A percentile compares a stretch with the other conserved stretches of the same genome.
Evolutionary conservation across 805 yeast species (phyloP).

Genomic region (Danielia reshetovae): DNA sequence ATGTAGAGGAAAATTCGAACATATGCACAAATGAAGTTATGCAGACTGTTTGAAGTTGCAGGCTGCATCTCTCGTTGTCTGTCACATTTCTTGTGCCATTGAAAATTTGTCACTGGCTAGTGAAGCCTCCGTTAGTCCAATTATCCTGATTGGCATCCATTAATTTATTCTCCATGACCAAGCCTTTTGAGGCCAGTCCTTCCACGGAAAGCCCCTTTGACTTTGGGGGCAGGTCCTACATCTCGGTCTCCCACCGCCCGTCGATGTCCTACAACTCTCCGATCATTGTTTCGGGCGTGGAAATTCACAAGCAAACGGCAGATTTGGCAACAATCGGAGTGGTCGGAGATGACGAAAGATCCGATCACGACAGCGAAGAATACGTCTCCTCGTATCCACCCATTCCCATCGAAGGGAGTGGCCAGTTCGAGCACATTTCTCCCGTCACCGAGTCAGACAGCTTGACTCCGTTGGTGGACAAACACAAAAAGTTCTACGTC

Average conservation of each 20-base stretch:
- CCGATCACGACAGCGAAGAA: conserved; percentile 13
- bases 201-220: conserved; percentile 18
- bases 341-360: conserved; percentile 25
- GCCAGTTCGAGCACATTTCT: conserved; percentile 1
- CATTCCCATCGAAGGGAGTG: conserved; percentile 16
- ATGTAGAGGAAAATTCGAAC: too few species aligned
- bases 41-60: too few species aligned
- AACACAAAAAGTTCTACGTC: conserved; percentile 6
- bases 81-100: too few species aligned
- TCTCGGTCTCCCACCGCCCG: conserved; percentile 27
- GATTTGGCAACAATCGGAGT: conserved; percentile 56
- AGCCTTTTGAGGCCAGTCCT: too few species aligned
- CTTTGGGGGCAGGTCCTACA: conserved; percentile 39
- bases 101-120: too few species aligned
- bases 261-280: conserved; percentile 34
- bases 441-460: conserved; percentile 5
- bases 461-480: conserved; percentile 13
- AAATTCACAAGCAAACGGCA: conserved; percentile 56
- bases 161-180: too few species aligned
- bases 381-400: conserved; percentile 19
- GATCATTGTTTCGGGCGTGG: conserved; percentile 43
- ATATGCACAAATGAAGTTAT: too few species aligned
- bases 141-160: too few species aligned
- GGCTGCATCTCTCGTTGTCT: too few species aligned
- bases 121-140: too few species aligned